Evolutionary conservation across 2,329 filamentous ascomycete species (phyloP).

Genomic region (Penicillium aurantiogriseum): DNA sequence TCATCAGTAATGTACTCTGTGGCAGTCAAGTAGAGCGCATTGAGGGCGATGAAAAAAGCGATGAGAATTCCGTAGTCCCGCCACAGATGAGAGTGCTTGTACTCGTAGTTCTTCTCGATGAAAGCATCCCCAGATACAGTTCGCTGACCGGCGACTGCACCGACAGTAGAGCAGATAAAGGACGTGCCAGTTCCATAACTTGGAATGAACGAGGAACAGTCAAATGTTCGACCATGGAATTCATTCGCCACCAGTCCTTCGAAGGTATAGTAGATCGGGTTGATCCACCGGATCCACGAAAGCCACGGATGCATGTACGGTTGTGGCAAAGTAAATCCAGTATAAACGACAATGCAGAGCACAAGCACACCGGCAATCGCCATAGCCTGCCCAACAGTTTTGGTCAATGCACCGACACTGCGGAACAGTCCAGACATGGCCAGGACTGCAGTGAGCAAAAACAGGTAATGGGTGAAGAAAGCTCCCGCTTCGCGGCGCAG

Average conservation of each 20-base stretch:
- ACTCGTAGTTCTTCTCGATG: constrained; percentile 54
- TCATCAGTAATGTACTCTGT: constrained; percentile 53
- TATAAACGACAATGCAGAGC: constrained; percentile 34
- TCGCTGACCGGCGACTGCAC: constrained; percentile 52
- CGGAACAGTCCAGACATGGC: constrained; percentile 57
- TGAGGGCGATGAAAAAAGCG: constrained; percentile 60
- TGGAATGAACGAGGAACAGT: constrained; percentile 22
- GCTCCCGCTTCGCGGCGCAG: constrained; percentile 68
- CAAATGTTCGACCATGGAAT: constrained; percentile 28
- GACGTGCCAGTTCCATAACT: constrained; percentile 17
- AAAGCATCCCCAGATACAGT: constrained; percentile 61
- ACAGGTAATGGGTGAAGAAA: constrained; percentile 78
- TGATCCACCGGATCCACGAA: constrained; percentile 40
- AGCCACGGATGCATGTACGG: constrained; percentile 52
- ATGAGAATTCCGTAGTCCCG: constrained; percentile 66
- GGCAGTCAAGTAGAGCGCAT: constrained; percentile 54
- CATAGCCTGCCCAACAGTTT: constrained; percentile 50
- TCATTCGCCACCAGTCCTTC: constrained; percentile 34
- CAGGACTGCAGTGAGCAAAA: constrained; percentile 26
- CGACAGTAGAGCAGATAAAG: constrained; percentile 33
- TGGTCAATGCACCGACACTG: constrained; percentile 47
- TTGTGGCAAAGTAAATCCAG: constrained; percentile 41
- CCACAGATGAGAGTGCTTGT: constrained; percentile 62
- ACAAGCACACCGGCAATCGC: constrained; percentile 44
- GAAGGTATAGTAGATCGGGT: constrained; percentile 34